A percentile compares a stretch with the other conserved stretches of the same genome.
These are phyloP conservation scores for Hymenoscyphus fructigenus DNA, from an alignment of 2,329 filamentous ascomycete species.

Conservation along the genomic window DNA sequence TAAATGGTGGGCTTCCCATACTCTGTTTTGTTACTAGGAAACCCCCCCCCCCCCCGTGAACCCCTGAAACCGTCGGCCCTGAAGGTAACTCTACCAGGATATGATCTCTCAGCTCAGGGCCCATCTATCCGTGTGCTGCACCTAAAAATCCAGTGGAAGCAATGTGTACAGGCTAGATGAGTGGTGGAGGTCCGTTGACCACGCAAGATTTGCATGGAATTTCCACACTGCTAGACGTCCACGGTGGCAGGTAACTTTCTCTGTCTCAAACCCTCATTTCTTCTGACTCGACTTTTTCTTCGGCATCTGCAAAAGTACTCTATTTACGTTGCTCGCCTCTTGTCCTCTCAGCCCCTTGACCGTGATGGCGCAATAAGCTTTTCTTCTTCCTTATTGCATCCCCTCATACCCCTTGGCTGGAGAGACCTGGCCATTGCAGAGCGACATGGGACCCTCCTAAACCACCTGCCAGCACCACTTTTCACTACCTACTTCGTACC, in stretches of 20 bases:
- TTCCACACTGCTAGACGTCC: too few species aligned
- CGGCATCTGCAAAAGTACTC: constrained; percentile 7
- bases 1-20: too few species aligned
- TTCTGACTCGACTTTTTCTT: background rate
- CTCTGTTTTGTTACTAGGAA: too few species aligned
- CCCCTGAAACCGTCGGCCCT: background rate
- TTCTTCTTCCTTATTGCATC: constrained; percentile 4
- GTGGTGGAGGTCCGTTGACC: background rate
- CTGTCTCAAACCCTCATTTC: background rate
- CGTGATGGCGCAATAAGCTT: constrained; percentile 25
- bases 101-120: background rate
- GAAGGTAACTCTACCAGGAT: background rate
- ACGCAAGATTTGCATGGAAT: too few species aligned
- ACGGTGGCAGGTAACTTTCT: background rate
- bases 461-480: constrained; percentile 7
- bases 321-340: constrained; percentile 12
- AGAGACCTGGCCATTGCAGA: background rate
- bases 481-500: constrained; percentile 10
- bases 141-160: background rate
- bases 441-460: constrained; percentile 1
- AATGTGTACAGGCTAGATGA: background rate
- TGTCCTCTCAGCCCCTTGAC: constrained; percentile 16
- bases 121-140: background rate
- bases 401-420: background rate
- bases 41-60: too few species aligned